Percentiles rank a stretch among this genome's conserved stretches.
phyloP scores from a whole-genome alignment of 495 filamentous ascomycete species.

The Poronia punctata region DNA sequence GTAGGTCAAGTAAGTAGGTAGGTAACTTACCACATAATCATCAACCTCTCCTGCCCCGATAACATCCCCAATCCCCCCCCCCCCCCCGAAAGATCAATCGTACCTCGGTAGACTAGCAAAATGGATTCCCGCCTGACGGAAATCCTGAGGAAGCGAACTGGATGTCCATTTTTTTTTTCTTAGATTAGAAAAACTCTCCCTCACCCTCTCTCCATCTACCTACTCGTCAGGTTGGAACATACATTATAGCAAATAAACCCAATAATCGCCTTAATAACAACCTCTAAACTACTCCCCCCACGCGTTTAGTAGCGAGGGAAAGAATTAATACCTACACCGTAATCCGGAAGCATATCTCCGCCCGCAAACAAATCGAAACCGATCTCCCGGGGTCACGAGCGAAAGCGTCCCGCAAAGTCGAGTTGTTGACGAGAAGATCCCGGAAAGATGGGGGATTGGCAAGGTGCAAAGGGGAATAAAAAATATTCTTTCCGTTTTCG shows the following conservation, averaged over 20 bases:
- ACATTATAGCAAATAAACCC: constrained; percentile 16
- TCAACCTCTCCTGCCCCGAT: constrained; percentile 8
- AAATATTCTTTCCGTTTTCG: constrained; percentile 5
- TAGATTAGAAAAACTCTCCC: constrained; percentile 2
- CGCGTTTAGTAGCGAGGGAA: constrained; percentile 9
- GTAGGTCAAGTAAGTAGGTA: too few species aligned
- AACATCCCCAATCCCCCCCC: constrained; percentile 8
- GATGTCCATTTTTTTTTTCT: constrained; percentile 2
- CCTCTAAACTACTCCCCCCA: constrained; percentile 4
- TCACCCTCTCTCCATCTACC: too few species aligned
- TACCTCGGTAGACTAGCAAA: constrained; percentile 10
- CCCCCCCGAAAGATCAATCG: constrained; percentile 6
- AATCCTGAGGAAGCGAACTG: constrained; percentile 7
- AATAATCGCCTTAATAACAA: constrained; percentile 9
- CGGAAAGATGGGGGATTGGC: constrained; percentile 9
- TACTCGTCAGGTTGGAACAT: too few species aligned
- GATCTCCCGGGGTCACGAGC: constrained; percentile 7
- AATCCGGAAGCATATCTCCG: constrained; percentile 6
- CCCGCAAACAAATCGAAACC: constrained; percentile 8
- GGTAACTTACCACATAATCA: constrained; percentile 12
- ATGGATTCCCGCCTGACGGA: constrained; percentile 11
- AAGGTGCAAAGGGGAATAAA: constrained; percentile 12
- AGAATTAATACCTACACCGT: constrained; percentile 10
- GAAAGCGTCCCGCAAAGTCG: constrained; percentile 9
- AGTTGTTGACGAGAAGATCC: constrained; percentile 12